Base-by-base conservation (phyloP, 1,284 basidiomycete genomes). In the Anthracocystis walkeri region DNA sequence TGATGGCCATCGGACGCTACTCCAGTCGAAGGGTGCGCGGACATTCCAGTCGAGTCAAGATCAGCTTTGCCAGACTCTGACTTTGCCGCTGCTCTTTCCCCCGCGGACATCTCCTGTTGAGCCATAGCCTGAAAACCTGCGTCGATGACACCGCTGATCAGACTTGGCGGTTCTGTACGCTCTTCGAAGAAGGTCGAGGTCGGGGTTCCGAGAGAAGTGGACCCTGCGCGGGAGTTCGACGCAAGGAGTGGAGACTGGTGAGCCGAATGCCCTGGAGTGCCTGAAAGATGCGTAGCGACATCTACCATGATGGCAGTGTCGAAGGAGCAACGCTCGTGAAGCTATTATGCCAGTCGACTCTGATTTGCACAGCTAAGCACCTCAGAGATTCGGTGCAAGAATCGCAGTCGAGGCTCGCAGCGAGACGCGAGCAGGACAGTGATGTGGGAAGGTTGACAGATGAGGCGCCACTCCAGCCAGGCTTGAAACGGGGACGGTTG, bases 251-350 rank as follows among this genome's bases (percentile, higher is more conserved):
- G 20, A 2, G 52, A 40, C 18, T 29, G 40, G 23, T 38, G 25
- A 5, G 8, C 35, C 3, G 18, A 1, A 27, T 41, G 42, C 1
- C 20, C 27, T 20, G 41, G 38, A 3, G 38, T 6, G 35, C 31
- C 12, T 11, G 56, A 46, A 41, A 35, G 46, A 69, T 60, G 66
- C 61, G 35, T 69, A 25, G 57, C 61, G 66, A 69, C 60, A 31
- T 46, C 46, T 18, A 50, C 33, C 60, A 60, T 59, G 16, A 2
- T 35, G 31, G 29, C 20, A 21, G 31, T 41, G 18, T 53, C n/a
- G 40, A 21, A 20, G 25, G n/a, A 31, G 21, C 27, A 6, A 21
- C 11, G 35, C 23, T n/a, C 40, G 21, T n/a, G 41, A 38, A 16
- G 11, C 44, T n/a, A n/a, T 2, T 1, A 29, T 7, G 7, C 2